A percentile compares a stretch with the other conserved stretches of the same genome.
Evolutionary conservation across 768 basidiomycete genomes (phyloP).

Genomic region (Lactarius trivialis): DNA sequence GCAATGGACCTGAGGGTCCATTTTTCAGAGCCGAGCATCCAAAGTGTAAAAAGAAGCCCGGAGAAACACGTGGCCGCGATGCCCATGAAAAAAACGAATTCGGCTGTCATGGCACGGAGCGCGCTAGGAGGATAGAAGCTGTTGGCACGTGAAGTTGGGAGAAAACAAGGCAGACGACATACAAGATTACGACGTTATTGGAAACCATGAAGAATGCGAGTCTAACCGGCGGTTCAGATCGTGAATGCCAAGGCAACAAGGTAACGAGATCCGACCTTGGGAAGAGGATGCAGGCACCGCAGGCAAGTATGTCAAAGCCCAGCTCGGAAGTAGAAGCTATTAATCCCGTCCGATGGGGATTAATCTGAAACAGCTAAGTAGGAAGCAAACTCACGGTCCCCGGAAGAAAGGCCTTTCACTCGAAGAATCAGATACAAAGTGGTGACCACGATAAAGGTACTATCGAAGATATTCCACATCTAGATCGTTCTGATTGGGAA

Average conservation of each 20-base stretch:
- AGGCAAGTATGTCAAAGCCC: slow-evolving; percentile 79
- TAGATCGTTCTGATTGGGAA: slow-evolving; percentile 27
- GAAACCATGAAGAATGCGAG: slow-evolving; percentile 76
- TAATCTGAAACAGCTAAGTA: background rate
- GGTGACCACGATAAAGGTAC: slow-evolving; percentile 64
- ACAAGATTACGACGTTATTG: slow-evolving; percentile 77
- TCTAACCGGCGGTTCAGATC: slow-evolving; percentile 30
- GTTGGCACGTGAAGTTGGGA: background rate
- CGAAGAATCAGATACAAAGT: slow-evolving; percentile 61
- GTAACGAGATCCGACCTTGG: slow-evolving; percentile 52
- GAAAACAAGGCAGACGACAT: slow-evolving; percentile 25
- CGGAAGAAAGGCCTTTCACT: slow-evolving; percentile 48
- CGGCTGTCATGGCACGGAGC: slow-evolving; percentile 72
- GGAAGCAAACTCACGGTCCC: slow-evolving; percentile 41
- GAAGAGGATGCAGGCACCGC: slow-evolving; percentile 79
- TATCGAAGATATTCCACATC: slow-evolving; percentile 92
- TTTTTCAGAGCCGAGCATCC: slow-evolving; percentile 40
- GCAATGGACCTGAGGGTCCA: slow-evolving; percentile 50
- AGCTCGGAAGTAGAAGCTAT: slow-evolving; percentile 40
- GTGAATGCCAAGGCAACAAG: background rate
- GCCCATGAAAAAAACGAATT: slow-evolving; percentile 73
- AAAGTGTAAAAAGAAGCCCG: slow-evolving; percentile 55
- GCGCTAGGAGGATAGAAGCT: slow-evolving; percentile 39
- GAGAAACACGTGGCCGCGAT: slow-evolving; percentile 79
- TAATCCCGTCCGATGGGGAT: background rate